Base-by-base conservation (phyloP, 2,329 filamentous ascomycete species). In the Daldinia eschscholtzii region DNA sequence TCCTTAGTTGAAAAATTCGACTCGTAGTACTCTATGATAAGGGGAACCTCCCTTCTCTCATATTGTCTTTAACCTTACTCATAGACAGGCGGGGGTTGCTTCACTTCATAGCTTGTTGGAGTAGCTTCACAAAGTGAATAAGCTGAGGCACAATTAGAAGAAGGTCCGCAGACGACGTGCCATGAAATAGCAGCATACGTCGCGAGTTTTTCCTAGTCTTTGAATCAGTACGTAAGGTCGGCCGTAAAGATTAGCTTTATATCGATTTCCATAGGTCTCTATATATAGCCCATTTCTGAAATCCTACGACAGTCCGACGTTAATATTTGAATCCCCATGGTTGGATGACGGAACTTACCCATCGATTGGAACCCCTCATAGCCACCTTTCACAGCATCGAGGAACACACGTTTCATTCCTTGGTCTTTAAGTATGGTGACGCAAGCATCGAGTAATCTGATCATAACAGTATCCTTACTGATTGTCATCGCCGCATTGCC, bases 241-340 rank as follows among this genome's bases (percentile, higher is more conserved):
- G 35, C 69, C 66, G 57, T 42, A 50, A 18, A 42, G 39, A 12
- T 50, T 53, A 41, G 26, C 48, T 12, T 78, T 57, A 81, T 73
- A 73, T 82, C 78, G 70, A 65, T 65, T 81, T 82, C 86, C 86
- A 89, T 18, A 86, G 78, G 61, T 89, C 86, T 76, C 79, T 82
- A 74, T 89, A 89, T 70, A 79, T 80, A 53, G 87, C 86, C 87
- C 87, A 89, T 76, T 85, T 86, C 65, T 81, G 81, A 71, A 88
- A 89, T 12, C 87, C 87, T 89, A 52, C 58, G 6, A 6, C 30
- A 20, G 10, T 46, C 44, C 33, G 23, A 55, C 18, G 56, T 74
- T 56, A 76, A 68, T 23, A 67, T 44, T 44, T 39, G n/a, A 44
- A 63, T 68, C 64, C 26, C 65, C 35, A 39, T 41, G n/a, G 46